phyloP scores from a whole-genome alignment of 2,329 filamentous ascomycete species.

The Cercospora sesami region DNA sequence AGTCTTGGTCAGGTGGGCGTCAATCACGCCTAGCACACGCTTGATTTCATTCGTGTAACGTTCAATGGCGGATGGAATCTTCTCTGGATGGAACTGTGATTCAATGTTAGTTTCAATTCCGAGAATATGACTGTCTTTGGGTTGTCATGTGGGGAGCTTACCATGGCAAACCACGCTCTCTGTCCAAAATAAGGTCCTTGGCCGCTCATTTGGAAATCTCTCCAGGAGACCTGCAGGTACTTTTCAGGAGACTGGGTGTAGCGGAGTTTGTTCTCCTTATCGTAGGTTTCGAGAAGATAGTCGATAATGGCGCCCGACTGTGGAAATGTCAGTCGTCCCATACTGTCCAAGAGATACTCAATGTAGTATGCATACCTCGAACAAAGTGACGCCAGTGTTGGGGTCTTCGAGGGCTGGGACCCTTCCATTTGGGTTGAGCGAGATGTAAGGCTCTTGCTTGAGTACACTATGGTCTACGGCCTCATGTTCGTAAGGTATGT shows the following conservation, averaged over 20 bases:
- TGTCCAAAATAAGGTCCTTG: constrained; percentile 47
- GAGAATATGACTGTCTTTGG: too few relatives aligned
- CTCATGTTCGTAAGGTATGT: constrained; percentile 43
- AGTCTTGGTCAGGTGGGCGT: constrained; percentile 40
- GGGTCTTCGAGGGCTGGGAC: constrained; percentile 49
- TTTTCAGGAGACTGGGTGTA: constrained; percentile 32
- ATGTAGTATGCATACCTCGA: constrained; percentile 30
- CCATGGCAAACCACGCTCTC: constrained; percentile 45
- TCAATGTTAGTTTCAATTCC: too few relatives aligned
- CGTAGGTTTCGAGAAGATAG: constrained; percentile 37
- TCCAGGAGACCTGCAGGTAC: constrained; percentile 34
- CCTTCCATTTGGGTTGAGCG: constrained; percentile 46
- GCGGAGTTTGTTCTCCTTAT: constrained; percentile 33
- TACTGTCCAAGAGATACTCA: not conserved
- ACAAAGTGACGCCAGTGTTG: constrained; percentile 46
- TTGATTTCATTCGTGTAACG: constrained; percentile 49
- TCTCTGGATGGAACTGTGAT: constrained; percentile 20
- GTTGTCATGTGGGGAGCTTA: constrained; percentile 33
- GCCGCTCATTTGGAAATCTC: constrained; percentile 35
- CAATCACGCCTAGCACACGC: constrained; percentile 49
- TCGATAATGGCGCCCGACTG: constrained; percentile 33
- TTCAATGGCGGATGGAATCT: constrained; percentile 45
- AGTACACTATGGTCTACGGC: constrained; percentile 44
- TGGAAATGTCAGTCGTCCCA: not conserved
- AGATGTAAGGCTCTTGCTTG: constrained; percentile 44